Base-by-base conservation (phyloP, 1,139 yeast genomes). In the Suzukiozyma palmioleophila region DNA sequence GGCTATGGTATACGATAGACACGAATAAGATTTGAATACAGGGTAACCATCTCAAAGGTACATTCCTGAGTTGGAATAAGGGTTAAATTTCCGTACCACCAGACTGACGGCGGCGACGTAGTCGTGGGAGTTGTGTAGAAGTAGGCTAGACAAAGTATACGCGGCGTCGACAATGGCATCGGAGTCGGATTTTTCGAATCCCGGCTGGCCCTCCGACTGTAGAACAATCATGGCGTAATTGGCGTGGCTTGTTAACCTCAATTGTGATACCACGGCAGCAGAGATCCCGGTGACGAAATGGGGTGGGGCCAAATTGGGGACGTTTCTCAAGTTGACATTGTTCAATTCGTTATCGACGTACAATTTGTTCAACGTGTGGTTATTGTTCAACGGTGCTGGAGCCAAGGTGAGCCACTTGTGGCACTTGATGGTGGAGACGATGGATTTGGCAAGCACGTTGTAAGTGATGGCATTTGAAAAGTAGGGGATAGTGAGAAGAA, bases 151-250 rank as follows among this genome's bases (percentile, higher is more conserved):
- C 24, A 64, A 37, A 2, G 62, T 50, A 39, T 47, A 50, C 11
- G 62, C 57, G 1, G 64, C 54, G 46, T 68, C 72, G 9, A 68
- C 52, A n/a, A 68, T 51, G 6, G 72, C 48, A 45, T 69, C 74
- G 32, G 47, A 51, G 41, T 64, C 69, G 11, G 65, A 51, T 44
- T 67, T 74, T 45, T 78, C 83, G 46, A 57, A 70, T 2, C 81
- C 82, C n/a, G 75, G 63, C 33, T 75, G 79, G 15, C 84, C 83
- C 53, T 77, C 83, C 11, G 81, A 69, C 46, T 75, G 69, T 43
- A 76, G 56, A 0, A 68, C 64, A 4, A 55, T 25, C n/a, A 40
- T 37, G 10, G 39, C 36, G 10, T 54, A 46, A 2, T 42, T 41
- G 7, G 39, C 33, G 13, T 47, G 45, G 0, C 55, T 45, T 7